Conservation (phyloP, 2,329 filamentous ascomycete genomes). For the Ploettnerulaceae sp. region DNA sequence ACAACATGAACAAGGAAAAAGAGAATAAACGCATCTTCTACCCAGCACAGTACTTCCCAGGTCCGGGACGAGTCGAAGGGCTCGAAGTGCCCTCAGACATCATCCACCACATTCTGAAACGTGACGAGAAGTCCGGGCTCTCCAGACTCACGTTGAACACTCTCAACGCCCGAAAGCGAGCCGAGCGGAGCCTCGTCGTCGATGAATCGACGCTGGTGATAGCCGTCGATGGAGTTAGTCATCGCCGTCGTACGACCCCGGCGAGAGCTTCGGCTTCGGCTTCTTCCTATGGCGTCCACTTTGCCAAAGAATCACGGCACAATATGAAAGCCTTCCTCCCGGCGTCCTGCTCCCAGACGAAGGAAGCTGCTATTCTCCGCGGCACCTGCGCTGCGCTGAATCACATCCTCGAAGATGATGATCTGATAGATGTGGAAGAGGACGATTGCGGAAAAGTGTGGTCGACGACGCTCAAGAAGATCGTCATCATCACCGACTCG, state of each 20-base stretch:
- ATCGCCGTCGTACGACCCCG: too few species aligned
- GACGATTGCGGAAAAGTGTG: too few species aligned
- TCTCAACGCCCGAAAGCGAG: constrained; percentile 7
- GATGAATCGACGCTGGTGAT: constrained; percentile 4
- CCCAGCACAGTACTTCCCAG: constrained; percentile 9
- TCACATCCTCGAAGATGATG: background rate
- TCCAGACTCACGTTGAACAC: constrained; percentile 9
- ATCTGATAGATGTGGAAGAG: too few species aligned
- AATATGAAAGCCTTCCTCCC: background rate
- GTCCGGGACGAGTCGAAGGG: background rate
- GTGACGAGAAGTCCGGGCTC: constrained; percentile 1
- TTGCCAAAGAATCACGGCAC: constrained; percentile 1
- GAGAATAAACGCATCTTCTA: constrained; percentile 9
- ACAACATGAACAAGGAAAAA: constrained; percentile 2
- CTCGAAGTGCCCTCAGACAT: constrained; percentile 10
- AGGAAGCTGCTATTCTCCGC: constrained; percentile 1
- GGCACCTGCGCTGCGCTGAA: background rate
- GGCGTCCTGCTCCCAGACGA: background rate
- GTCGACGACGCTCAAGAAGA: background rate
- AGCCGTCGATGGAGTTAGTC: constrained; percentile 10
- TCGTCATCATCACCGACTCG: constrained; percentile 33
- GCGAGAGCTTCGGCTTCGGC: too few species aligned
- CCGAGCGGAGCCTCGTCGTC: constrained; percentile 4
- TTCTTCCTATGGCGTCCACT: constrained; percentile 6
- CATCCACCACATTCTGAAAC: constrained; percentile 8